A percentile compares a stretch with the other conserved stretches of the same genome.
Evolutionary conservation across 2,329 filamentous ascomycete species (phyloP).

Genomic region (Ophiostoma ulmi): DNA sequence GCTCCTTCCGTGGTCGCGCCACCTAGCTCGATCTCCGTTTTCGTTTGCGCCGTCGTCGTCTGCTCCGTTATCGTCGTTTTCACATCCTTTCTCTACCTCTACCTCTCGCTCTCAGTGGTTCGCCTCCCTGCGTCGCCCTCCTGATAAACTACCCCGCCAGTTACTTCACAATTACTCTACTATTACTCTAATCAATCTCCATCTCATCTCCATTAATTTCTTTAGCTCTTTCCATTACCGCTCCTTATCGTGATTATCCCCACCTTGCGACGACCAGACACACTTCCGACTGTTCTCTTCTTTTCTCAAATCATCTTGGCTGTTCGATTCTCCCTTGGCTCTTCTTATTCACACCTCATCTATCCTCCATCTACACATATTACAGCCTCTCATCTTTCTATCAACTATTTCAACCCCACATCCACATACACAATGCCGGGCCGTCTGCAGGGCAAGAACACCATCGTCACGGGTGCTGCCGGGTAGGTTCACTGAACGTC

Average conservation of each 20-base stretch:
- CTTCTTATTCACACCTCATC: not conserved
- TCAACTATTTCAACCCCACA: not conserved
- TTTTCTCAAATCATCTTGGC: not conserved
- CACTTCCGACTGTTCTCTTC: not conserved
- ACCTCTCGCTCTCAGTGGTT: not conserved
- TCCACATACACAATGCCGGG: constrained; percentile 33
- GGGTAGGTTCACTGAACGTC: constrained; percentile 54
- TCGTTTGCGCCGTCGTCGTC: not conserved
- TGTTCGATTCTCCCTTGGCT: not conserved
- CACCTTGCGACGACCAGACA: constrained; percentile 4
- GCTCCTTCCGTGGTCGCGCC: not conserved
- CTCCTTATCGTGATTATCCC: not conserved
- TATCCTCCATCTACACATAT: not conserved
- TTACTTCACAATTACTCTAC: not conserved
- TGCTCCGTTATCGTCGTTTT: constrained; percentile 2
- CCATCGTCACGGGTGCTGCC: constrained; percentile 75
- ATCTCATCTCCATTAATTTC: not conserved
- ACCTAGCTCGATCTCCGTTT: not conserved
- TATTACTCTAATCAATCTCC: constrained; percentile 4
- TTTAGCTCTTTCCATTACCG: not conserved
- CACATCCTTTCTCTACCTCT: not conserved
- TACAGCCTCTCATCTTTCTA: not conserved
- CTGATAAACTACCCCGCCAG: not conserved
- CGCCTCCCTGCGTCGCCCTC: not conserved
- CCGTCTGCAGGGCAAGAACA: constrained; percentile 56